Evolutionary conservation across 352 stramenopile genomes (phyloP), one percentile per base, ranked within the genome.

Genomic region (Phytopythium montanum): DNA sequence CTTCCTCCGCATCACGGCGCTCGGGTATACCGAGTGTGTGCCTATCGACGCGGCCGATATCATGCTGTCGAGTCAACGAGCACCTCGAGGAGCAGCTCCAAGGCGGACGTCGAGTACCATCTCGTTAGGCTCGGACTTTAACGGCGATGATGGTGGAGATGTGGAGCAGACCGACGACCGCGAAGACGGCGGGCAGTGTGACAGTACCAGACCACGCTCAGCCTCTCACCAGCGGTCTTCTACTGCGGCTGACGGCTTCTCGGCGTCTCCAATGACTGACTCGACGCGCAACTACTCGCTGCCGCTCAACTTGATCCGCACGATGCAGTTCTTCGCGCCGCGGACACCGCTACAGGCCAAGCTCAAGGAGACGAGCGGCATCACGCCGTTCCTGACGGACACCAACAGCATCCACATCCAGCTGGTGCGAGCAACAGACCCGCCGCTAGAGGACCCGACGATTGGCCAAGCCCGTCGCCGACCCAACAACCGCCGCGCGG

Each of bases 11-110:
- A 87, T 94, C 53, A 79, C 76, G 21, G 82, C 74, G 0, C 64
- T 94, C 2, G 85, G 82, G 3, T 92, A 85, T 36, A 90, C 81
- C 0, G 82, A 92, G 46, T 94, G 84, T 50, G 85, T 94, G 16
- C 81, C 79, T 1, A 68, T 94, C 23, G 69, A 87, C 51, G 60
- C 78, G 0, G 60, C 75, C 2, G 70, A 88, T 13, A 90, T 92
- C 33, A 42, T 78, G 14, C 56, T 78, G 25, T 73, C 81, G 19
- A 62, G 69, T 14, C 66, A 84, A 51, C 75, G 72, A 54, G 77
- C 77, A 31, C 77, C 79, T 5, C 60, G 69, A n/a, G 79, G 73
- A 50, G 71, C 65, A 16, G 44, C 51, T 16, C 33, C 19, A 19
- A 62, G 63, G 36, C 75, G 80, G 9, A 64, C 66, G 60, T 57